Conservation (phyloP, 2,329 filamentous ascomycete genomes). For the Stagonosporopsis vannaccii region DNA sequence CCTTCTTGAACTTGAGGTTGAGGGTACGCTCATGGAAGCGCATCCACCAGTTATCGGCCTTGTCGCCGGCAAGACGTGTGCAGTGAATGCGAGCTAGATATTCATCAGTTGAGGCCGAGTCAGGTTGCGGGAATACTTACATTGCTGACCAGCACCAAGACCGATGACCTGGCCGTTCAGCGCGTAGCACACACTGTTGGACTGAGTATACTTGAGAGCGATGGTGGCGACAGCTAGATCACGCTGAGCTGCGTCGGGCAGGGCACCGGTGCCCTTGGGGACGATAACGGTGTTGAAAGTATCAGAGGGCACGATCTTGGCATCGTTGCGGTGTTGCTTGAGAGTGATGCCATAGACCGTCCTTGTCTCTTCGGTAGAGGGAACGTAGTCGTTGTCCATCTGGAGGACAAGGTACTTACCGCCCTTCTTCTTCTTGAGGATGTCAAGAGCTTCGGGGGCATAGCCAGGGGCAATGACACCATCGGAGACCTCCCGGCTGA, state of each 20-base stretch:
- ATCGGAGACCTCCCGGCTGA: slow-evolving; percentile 96
- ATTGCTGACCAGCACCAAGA: slow-evolving; percentile 95
- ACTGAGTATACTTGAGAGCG: slow-evolving; percentile 95
- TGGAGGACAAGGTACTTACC: slow-evolving; percentile 96
- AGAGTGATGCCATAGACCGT: slow-evolving; percentile 91
- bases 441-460: slow-evolving; percentile 82
- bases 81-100: slow-evolving; percentile 83
- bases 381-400: slow-evolving; percentile 88
- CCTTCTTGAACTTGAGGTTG: slow-evolving; percentile 94
- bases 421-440: slow-evolving; percentile 97
- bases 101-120: slow-evolving; percentile 5
- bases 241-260: slow-evolving; percentile 82
- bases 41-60: slow-evolving; percentile 99
- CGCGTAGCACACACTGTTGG: slow-evolving; percentile 98
- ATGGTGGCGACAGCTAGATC: slow-evolving; percentile 96
- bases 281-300: slow-evolving; percentile 88
- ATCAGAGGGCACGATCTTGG: slow-evolving; percentile 78
- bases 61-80: slow-evolving; percentile 95
- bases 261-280: slow-evolving; percentile 75
- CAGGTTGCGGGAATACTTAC: slow-evolving; percentile 30
- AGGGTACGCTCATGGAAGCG: slow-evolving; percentile 93
- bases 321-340: slow-evolving; percentile 91
- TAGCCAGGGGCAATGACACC: slow-evolving; percentile 93
- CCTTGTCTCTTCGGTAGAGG: slow-evolving; percentile 76
- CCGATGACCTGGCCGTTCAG: slow-evolving; percentile 92